phyloP scores from a whole-genome alignment of 2,329 filamentous ascomycete genomes.

The Hypoxylon sp. region DNA sequence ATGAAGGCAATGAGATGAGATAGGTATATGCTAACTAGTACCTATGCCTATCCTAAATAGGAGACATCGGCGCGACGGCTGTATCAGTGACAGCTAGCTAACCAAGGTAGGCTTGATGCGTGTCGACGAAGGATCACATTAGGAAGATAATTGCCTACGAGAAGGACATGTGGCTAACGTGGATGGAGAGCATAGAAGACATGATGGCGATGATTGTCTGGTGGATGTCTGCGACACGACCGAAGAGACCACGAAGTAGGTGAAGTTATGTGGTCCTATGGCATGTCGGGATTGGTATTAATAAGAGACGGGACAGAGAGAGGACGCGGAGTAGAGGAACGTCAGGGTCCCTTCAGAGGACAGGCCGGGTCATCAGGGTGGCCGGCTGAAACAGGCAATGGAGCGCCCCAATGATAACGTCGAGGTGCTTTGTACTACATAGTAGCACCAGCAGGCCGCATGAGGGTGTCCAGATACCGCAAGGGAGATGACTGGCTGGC shows the following conservation, averaged over 20 bases:
- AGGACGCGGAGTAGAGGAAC: neutral
- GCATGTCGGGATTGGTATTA: constrained; percentile 15
- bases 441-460: constrained; percentile 19
- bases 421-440: constrained; percentile 19
- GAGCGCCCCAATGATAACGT: constrained; percentile 25
- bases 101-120: constrained; percentile 6
- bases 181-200: constrained; percentile 18
- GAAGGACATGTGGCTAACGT: constrained; percentile 25
- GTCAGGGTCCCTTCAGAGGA: neutral
- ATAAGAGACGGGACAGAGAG: constrained; percentile 10
- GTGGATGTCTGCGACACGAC: constrained; percentile 21
- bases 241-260: constrained; percentile 25
- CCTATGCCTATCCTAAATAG: neutral
- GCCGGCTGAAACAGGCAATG: constrained; percentile 19
- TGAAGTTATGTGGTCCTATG: constrained; percentile 30
- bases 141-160: constrained; percentile 18
- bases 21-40: constrained; percentile 25
- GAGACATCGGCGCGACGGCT: constrained; percentile 24
- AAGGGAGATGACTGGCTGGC: constrained; percentile 28
- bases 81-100: constrained; percentile 23
- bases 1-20: constrained; percentile 26
- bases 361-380: constrained; percentile 6
- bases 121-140: constrained; percentile 17
- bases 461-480: constrained; percentile 21
- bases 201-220: constrained; percentile 21